Conservation (phyloP, 129 eudicot genomes). For the Helichrysum umbraculigerum region DNA sequence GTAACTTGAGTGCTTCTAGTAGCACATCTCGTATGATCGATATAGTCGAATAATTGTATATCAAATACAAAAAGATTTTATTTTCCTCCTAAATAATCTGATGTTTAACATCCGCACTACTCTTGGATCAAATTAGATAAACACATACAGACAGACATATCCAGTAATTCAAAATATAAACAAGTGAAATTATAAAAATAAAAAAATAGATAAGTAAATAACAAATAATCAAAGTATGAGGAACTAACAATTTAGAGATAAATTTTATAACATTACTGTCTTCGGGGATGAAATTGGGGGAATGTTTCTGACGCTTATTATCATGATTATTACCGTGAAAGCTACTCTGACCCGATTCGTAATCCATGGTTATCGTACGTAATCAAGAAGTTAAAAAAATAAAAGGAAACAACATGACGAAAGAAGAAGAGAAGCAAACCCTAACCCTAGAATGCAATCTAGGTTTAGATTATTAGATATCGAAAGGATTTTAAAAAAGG, state of each 20-base stretch:
- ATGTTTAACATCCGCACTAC: no score
- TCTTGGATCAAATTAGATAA: background rate
- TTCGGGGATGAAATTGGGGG: background rate
- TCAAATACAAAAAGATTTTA: no score
- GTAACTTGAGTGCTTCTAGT: no score
- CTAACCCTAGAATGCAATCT: no score
- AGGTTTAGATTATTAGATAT: no score
- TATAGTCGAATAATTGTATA: no score
- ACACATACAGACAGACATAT: background rate
- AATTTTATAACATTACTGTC: background rate
- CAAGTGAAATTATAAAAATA: background rate
- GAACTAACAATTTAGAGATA: conserved; percentile 18
- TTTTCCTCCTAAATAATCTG: no score
- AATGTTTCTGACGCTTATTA: background rate
- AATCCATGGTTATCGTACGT: no score
- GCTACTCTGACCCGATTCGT: background rate
- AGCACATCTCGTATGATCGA: no score
- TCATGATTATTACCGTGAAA: background rate
- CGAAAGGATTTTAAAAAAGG: no score
- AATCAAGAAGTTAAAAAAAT: background rate
- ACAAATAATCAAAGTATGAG: background rate
- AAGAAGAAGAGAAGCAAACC: no score
- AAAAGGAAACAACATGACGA: background rate
- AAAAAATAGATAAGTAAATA: background rate
- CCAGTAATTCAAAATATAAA: background rate